Percentiles rank a stretch among this genome's conserved stretches.
phyloP scores from a whole-genome alignment of 495 filamentous ascomycete genomes.

The Penicillium angulare region DNA sequence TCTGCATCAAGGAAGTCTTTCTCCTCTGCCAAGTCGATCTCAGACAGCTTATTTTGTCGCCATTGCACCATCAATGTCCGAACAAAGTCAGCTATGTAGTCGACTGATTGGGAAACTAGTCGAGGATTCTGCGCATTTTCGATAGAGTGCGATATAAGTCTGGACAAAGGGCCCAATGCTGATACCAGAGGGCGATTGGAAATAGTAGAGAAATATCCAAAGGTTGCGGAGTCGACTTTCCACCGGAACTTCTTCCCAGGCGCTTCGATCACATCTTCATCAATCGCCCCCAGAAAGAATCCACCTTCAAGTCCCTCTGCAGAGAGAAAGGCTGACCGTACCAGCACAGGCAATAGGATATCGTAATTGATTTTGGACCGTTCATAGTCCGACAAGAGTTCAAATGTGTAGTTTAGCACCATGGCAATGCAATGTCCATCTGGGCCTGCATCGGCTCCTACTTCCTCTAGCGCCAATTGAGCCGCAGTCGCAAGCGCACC shows the following conservation, averaged over 20 bases:
- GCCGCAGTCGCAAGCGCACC: slow-evolving; percentile 72
- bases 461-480: slow-evolving; percentile 69
- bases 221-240: slow-evolving; percentile 60
- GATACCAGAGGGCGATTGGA: slow-evolving; percentile 67
- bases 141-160: slow-evolving; percentile 70
- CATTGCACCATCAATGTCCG: slow-evolving; percentile 74
- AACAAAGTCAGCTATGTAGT: slow-evolving; percentile 69
- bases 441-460: slow-evolving; percentile 48
- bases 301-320: slow-evolving; percentile 78
- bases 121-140: slow-evolving; percentile 60
- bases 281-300: slow-evolving; percentile 75
- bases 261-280: slow-evolving; percentile 66
- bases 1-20: slow-evolving; percentile 64
- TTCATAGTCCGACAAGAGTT: slow-evolving; percentile 60
- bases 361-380: slow-evolving; percentile 69
- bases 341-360: slow-evolving; percentile 65
- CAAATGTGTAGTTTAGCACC: slow-evolving; percentile 77
- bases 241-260: slow-evolving; percentile 68
- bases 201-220: slow-evolving; percentile 53
- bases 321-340: slow-evolving; percentile 65
- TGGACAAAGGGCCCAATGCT: slow-evolving; percentile 75
- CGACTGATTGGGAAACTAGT: slow-evolving; percentile 64
- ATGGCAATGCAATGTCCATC: slow-evolving; percentile 63
- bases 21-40: slow-evolving; percentile 79
- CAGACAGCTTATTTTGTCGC: slow-evolving; percentile 79